Base-by-base conservation (phyloP, 805 yeast genomes). In the Debaryomyces prosopidis region DNA sequence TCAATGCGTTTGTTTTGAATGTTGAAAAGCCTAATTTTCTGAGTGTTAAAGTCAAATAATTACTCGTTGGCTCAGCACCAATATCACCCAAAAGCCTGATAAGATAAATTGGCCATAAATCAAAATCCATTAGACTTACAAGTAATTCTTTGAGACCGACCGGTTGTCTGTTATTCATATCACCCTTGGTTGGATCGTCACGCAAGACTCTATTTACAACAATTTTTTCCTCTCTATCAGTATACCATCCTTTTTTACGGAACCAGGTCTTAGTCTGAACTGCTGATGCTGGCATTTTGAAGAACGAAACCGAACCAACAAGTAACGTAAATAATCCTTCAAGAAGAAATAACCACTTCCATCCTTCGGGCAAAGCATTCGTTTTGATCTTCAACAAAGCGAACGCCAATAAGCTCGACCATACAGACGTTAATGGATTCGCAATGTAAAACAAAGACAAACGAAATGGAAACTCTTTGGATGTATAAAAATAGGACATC, bases 281-380 rank as follows among this genome's bases (percentile, higher is more conserved):
- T 1, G 77, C 79, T 2, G 79, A 73, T 0, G 85, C 72, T 5
- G 82, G 84, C 85, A 82, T 80, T 40, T 71, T 50, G 39, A 62
- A 73, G 49, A 65, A 76, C 2, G 67, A 60, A 35, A 57, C 50
- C 20, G 79, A 23, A 1, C 89, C 89, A 50, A 85, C 69, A 2
- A 57, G 14, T 4, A 82, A 60, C 1, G 89, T 82, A 36, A 82
- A 53, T 4, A 75, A 40, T 3, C 90, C 89, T 57, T 84, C 88
- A 43, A 85, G 70, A 15, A 85, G 55, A 51, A 85, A 85, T 16
- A 85, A 65, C 81, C 84, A 85, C 43, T 77, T 69, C 89, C 89
- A 85, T 18, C 63, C 60, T n/a, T 55, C 53, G 11, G 45, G 40
- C 7, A 54, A 32, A 1, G 39, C 26, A 1, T 12, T 11, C 14